Evolutionary conservation across 169 alveolate species (phyloP), one percentile per base, ranked within the genome.

Genomic region (Hepatocystis sp.): DNA sequence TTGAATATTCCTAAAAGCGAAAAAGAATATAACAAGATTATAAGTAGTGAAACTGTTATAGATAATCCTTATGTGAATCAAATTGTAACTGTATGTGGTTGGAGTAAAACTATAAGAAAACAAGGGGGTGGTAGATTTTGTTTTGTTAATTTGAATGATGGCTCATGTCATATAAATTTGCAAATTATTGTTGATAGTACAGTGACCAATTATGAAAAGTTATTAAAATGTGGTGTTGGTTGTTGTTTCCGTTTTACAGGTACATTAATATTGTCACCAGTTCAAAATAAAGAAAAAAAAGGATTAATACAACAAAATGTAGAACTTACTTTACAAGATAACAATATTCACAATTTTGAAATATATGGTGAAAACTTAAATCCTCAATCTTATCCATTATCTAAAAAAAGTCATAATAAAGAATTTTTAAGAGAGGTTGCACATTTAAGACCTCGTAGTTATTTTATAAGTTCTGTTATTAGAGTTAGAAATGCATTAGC

Each of bases 361-460:
- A 92, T 92, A 52, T 84, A 96, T 30, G 92, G 95, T 4, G 98
- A 96, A 32, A 91, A 91, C 40, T 92, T 97, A 64, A 97, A 96
- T 49, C 97, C 98, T 10, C 95, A 97, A 1, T 93, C 90, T 46
- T 98, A 96, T 68, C 99, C 99, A 0, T 93, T 98, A 46, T 96
- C 99, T 5, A 97, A 97, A 91, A 97, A 98, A 91, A 91, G 91
- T 53, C 98, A 97, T 84, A 91, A 97, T 23, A 88, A 93, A 3
- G 99, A 98, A 85, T 95, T 94, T 90, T 91, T 98, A 58, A 95
- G 99, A 78, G 99, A 97, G 78, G 94, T 93, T 21, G 99, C 99
- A 34, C 99, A 98, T 81, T 94, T 98, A 84, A 93, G 99, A 68
- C 99, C 99, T 39, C 95, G 99, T 76, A 95, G 99, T 23, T 95